Percentiles rank a stretch among this genome's conserved stretches.
Conservation (phyloP, 2,329 filamentous ascomycete species). For the Colletotrichum paranaense region DNA sequence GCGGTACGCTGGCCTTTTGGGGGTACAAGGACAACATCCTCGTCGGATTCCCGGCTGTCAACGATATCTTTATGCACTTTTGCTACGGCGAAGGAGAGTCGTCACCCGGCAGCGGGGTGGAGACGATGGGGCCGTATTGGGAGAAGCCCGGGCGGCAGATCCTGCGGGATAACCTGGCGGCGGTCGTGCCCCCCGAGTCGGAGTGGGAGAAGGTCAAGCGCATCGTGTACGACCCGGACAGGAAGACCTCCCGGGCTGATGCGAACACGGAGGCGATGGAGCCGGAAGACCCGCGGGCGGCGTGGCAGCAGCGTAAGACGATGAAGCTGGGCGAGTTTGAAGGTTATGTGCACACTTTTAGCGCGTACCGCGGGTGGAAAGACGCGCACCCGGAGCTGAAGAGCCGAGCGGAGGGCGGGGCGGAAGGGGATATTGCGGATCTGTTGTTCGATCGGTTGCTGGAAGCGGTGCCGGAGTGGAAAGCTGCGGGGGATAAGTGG, state of each 20-base stretch:
- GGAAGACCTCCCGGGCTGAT: slow-evolving; percentile 48
- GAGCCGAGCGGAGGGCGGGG: slow-evolving; percentile 63
- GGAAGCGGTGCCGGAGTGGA: slow-evolving; percentile 64
- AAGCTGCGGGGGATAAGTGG: slow-evolving; percentile 59
- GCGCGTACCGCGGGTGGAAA: slow-evolving; percentile 68
- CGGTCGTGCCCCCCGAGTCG: slow-evolving; percentile 60
- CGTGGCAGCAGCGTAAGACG: slow-evolving; percentile 65
- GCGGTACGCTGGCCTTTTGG: slow-evolving; percentile 73
- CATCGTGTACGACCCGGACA: slow-evolving; percentile 68
- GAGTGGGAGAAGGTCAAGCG: slow-evolving; percentile 65
- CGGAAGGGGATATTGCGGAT: slow-evolving; percentile 69
- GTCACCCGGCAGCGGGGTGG: slow-evolving; percentile 53
- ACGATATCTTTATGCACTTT: slow-evolving; percentile 64
- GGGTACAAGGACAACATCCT: slow-evolving; percentile 75
- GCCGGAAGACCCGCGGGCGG: slow-evolving; percentile 39
- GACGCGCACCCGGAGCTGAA: slow-evolving; percentile 63
- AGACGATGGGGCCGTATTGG: slow-evolving; percentile 69
- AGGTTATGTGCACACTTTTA: slow-evolving; percentile 72
- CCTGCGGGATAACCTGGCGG: slow-evolving; percentile 62
- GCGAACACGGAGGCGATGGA: slow-evolving; percentile 10
- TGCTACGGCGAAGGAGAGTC: slow-evolving; percentile 63
- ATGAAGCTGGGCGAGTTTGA: slow-evolving; percentile 69
- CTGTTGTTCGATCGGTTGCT: slow-evolving; percentile 69
- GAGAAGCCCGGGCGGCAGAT: slow-evolving; percentile 68
- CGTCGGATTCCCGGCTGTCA: slow-evolving; percentile 62